phyloP scores from a whole-genome alignment of 768 basidiomycete genomes.

The Strobilomyces dryophilus region DNA sequence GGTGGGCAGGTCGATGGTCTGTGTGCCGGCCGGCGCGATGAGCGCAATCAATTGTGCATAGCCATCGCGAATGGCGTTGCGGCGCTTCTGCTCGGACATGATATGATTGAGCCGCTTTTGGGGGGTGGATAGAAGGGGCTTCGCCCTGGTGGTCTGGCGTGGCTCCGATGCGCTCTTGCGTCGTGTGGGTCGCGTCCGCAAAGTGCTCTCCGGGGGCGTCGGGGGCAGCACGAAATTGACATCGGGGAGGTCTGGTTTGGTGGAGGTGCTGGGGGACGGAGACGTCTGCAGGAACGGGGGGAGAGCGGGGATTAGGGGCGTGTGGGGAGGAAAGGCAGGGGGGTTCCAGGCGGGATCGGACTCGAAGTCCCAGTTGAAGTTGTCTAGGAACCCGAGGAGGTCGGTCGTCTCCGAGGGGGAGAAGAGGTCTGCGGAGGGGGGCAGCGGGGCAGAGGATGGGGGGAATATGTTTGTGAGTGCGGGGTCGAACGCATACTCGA shows the following conservation, averaged over 20 bases:
- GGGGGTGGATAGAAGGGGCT: conserved; percentile 72
- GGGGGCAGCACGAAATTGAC: conserved; percentile 3
- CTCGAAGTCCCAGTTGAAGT: conserved; percentile 66
- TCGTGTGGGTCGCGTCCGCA: conserved; percentile 12
- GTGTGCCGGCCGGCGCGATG: conserved; percentile 73
- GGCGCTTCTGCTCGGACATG: conserved; percentile 90
- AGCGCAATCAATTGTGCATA: conserved; percentile 83
- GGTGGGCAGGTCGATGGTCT: conserved; percentile 68
- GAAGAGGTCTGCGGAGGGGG: conserved; percentile 74
- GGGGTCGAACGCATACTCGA: conserved; percentile 70
- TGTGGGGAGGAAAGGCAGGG: not conserved
- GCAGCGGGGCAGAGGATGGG: conserved; percentile 57
- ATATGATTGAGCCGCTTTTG: conserved; percentile 92
- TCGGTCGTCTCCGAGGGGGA: conserved; percentile 74
- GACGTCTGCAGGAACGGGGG: conserved; percentile 2
- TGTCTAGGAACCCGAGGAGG: conserved; percentile 78
- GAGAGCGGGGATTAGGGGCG: not conserved
- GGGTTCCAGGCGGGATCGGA: conserved; percentile 29
- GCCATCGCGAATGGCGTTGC: conserved; percentile 87
- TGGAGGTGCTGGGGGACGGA: conserved; percentile 5
- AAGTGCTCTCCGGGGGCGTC: conserved; percentile 10
- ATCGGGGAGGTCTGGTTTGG: conserved; percentile 6
- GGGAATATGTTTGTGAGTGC: conserved; percentile 51
- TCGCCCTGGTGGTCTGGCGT: conserved; percentile 38
- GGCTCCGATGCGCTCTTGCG: conserved; percentile 25